These are phyloP conservation scores for Rhodocollybia butyracea DNA, from an alignment of 768 basidiomycete species.

Conservation along the genomic window DNA sequence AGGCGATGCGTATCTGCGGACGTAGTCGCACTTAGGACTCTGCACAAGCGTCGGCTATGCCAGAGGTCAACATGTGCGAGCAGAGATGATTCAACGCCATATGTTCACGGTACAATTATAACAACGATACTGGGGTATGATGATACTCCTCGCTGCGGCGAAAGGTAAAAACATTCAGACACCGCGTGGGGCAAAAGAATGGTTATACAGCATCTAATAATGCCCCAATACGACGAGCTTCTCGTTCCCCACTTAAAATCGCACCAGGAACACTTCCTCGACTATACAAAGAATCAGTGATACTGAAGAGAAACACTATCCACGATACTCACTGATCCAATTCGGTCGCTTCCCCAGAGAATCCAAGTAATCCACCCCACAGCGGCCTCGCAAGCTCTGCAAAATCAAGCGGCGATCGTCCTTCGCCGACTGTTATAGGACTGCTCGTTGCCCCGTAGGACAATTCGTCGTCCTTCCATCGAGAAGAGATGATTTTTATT, in stretches of 20 bases:
- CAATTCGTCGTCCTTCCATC: slow-evolving; percentile 6
- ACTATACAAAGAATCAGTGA: background rate
- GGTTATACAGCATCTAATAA: background rate
- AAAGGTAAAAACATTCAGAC: no score
- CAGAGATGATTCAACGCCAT: no score
- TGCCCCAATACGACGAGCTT: background rate
- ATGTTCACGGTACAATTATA: no score
- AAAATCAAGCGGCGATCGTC: slow-evolving; percentile 8
- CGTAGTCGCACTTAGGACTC: no score
- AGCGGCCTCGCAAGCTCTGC: slow-evolving; percentile 1
- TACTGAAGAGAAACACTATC: background rate
- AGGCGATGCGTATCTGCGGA: no score
- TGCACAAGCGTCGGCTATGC: no score
- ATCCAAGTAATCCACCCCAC: slow-evolving; percentile 6
- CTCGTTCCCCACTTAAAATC: slow-evolving; percentile 7
- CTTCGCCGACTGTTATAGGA: background rate
- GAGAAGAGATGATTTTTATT: background rate
- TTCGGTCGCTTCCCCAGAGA: slow-evolving; percentile 8
- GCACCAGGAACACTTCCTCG: slow-evolving; percentile 10
- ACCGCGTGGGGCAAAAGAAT: background rate
- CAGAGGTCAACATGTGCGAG: no score
- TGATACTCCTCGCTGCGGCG: no score
- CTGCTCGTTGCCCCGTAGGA: slow-evolving; percentile 5
- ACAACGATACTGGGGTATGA: no score
- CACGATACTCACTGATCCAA: slow-evolving; percentile 7